These are phyloP conservation scores for Glycine tomentella DNA, from an alignment of 306 rosid species.

Conservation along the genomic window DNA sequence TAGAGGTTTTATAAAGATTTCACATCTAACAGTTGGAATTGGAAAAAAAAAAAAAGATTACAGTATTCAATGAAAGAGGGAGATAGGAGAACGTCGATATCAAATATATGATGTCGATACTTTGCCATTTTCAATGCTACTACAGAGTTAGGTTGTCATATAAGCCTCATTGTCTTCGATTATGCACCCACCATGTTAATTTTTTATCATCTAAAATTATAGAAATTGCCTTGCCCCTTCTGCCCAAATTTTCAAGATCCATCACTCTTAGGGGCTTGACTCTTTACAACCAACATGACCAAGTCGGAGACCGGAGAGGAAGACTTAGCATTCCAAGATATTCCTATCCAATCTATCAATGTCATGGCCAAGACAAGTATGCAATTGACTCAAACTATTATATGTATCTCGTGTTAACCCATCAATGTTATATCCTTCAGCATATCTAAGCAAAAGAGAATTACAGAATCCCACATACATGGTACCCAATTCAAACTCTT, in stretches of 20 bases:
- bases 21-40: neutral
- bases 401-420: neutral
- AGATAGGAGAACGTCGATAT: neutral
- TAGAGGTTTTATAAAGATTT: neutral
- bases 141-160: neutral
- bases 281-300: too few relatives aligned
- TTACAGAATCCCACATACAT: neutral
- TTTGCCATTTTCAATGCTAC: neutral
- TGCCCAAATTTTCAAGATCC: neutral
- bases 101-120: neutral
- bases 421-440: neutral
- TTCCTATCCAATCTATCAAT: neutral
- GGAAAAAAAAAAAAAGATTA: too few relatives aligned
- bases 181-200: neutral
- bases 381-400: too few relatives aligned
- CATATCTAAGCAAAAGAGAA: neutral
- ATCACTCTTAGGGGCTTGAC: neutral
- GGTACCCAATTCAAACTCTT: neutral
- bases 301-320: too few relatives aligned
- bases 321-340: neutral
- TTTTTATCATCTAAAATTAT: constrained; percentile 4
- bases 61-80: neutral
- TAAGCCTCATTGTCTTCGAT: neutral
- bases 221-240: neutral
- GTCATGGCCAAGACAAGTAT: neutral